Evolutionary conservation across 1,284 basidiomycete species (phyloP), one percentile per base, ranked within the genome.

Genomic region (Puccinia sorghi): DNA sequence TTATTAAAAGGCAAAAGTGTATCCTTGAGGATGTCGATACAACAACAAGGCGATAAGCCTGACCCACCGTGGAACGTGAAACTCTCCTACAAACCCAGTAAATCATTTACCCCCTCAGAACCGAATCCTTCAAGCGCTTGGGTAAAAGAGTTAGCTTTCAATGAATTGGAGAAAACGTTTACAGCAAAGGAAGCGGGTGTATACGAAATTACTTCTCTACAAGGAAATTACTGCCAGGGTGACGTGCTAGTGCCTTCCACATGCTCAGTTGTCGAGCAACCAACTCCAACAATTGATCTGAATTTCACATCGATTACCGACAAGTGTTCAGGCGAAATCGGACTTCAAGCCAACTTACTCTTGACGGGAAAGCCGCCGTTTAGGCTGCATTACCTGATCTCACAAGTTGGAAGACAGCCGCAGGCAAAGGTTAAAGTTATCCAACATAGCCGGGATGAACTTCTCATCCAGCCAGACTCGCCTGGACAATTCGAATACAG

Each of bases 351-450:
- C 6, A 89, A 91, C 15, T 89, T 97, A 63, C 89, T 94, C 69
- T 88, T 98, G 61, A 92, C 91, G 57, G 96, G 96, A 25, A 91
- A 90, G 1, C 91, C 94, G 46, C 96, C 96, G 1, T 98, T 97
- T 32, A 70, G 61, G 46, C 66, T 77, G 13, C 90, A 90, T 84
- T 94, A 94, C 86, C 89, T 87, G 43, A 88, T 90, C 82, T 90
- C 92, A 84, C 88, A 90, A 72, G 89, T 93, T 84, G 88, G 89
- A 39, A 89, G 90, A 82, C 85, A 87, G 6, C 59, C 74, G 15
- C 74, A 77, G 57, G 25, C 46, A 54, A 86, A 87, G 43, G 81
- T 83, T 13, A 82, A 84, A 54, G 88, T 87, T 1, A 92, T 94
- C 84, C 83, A 89, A 3, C 87, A 87, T 39, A 91, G 92, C 22